Conservation (phyloP, 2,329 filamentous ascomycete genomes). For the Pseudomassariella vexata region DNA sequence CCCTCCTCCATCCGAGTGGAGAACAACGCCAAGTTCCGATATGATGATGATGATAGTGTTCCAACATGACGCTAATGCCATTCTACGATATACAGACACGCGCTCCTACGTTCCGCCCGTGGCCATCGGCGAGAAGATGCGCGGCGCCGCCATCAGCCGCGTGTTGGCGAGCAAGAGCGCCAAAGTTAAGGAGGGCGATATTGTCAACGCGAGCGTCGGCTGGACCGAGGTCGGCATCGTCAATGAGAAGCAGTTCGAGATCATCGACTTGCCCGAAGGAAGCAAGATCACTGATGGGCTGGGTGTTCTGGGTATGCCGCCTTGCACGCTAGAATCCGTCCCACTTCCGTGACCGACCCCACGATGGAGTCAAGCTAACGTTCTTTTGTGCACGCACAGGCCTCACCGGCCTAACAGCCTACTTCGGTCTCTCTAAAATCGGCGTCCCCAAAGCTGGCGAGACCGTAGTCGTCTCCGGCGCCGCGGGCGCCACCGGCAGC, state of each 20-base stretch:
- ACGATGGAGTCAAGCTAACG: no score
- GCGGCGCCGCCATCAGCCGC: constrained; percentile 53
- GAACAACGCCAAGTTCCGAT: no score
- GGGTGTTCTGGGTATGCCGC: constrained; percentile 43
- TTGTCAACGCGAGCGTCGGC: constrained; percentile 49
- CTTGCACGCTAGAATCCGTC: background rate
- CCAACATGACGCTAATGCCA: background rate
- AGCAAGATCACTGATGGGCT: constrained; percentile 51
- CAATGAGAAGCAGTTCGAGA: constrained; percentile 42
- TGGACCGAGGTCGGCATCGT: constrained; percentile 65
- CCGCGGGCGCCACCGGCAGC: constrained; percentile 72
- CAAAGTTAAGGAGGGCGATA: constrained; percentile 49
- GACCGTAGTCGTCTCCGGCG: constrained; percentile 71
- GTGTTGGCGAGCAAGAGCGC: constrained; percentile 55
- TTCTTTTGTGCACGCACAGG: no score
- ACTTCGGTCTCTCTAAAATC: constrained; percentile 67
- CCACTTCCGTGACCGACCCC: no score
- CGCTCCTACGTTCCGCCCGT: constrained; percentile 64
- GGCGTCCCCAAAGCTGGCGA: constrained; percentile 64
- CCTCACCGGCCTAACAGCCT: constrained; percentile 67
- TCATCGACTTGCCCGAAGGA: constrained; percentile 33
- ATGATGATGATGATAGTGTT: no score
- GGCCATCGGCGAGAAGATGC: constrained; percentile 63
- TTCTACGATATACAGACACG: constrained; percentile 24
- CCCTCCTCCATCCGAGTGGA: no score